Percentiles rank a stretch among this genome's conserved stretches.
phyloP scores from a whole-genome alignment of 2,329 filamentous ascomycete species.

The Stemphylium lycopersici region DNA sequence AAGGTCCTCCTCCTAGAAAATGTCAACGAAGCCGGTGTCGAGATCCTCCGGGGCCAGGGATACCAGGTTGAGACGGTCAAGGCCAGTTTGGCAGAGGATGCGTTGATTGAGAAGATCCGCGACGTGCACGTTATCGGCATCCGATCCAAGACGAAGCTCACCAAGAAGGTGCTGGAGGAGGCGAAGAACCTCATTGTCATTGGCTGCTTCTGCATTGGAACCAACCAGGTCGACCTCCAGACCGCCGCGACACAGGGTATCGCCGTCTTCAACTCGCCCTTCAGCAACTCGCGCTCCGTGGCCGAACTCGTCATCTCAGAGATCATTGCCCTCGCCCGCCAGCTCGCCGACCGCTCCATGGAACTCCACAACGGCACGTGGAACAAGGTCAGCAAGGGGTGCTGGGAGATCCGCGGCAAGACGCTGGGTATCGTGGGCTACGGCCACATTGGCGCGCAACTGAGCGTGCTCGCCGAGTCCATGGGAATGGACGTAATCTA shows the following conservation, averaged over 20 bases:
- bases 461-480: conserved; percentile 92
- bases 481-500: conserved; percentile 99
- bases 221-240: conserved; percentile 89
- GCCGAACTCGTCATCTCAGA: conserved; percentile 95
- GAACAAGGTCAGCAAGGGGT: conserved; percentile 97
- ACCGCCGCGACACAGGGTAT: conserved; percentile 85
- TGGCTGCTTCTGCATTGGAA: conserved; percentile 98
- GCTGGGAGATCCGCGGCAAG: conserved; percentile 98
- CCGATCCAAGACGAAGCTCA: conserved; percentile 96
- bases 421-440: conserved; percentile 96
- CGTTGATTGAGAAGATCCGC: conserved; percentile 97
- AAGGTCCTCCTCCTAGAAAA: conserved; percentile 96
- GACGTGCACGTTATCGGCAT: conserved; percentile 98
- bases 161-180: conserved; percentile 79
- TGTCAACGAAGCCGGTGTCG: conserved; percentile 86
- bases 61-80: conserved; percentile 96
- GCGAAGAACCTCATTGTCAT: conserved; percentile 95
- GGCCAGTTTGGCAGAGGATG: conserved; percentile 84
- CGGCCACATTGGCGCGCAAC: conserved; percentile 93
- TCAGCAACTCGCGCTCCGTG: conserved; percentile 96
- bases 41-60: conserved; percentile 82
- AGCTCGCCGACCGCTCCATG: conserved; percentile 88
- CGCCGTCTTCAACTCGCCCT: conserved; percentile 98
- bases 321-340: conserved; percentile 88
- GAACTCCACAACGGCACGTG: conserved; percentile 94